Evolutionary conservation across 768 basidiomycete genomes (phyloP).

Genomic region (Suillus hirtellus): DNA sequence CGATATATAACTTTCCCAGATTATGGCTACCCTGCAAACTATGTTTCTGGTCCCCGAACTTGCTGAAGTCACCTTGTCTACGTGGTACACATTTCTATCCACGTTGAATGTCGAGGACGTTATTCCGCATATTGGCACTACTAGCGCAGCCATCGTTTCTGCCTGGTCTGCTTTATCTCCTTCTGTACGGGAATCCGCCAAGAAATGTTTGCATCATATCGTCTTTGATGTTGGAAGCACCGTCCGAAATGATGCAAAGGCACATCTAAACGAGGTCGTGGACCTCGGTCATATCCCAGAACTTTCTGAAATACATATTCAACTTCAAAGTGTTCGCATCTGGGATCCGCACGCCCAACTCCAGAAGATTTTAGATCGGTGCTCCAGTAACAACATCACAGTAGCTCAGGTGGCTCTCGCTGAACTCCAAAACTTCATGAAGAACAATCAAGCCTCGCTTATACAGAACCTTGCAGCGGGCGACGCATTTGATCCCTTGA

Average conservation of each 20-base stretch:
- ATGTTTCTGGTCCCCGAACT: constrained; percentile 77
- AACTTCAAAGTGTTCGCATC: constrained; percentile 47
- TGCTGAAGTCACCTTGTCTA: constrained; percentile 73
- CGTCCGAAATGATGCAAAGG: constrained; percentile 40
- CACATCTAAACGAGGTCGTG: constrained; percentile 74
- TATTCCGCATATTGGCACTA: constrained; percentile 82
- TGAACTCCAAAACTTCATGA: constrained; percentile 74
- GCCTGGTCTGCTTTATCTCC: constrained; percentile 69
- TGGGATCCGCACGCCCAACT: constrained; percentile 59
- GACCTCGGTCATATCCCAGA: constrained; percentile 75
- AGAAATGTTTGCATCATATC: constrained; percentile 65
- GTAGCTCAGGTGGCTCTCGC: constrained; percentile 71
- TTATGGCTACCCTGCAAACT: constrained; percentile 95
- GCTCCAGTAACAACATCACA: constrained; percentile 75
- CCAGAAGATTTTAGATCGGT: constrained; percentile 68
- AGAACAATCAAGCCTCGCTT: constrained; percentile 47
- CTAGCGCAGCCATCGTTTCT: constrained; percentile 80
- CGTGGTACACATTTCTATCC: constrained; percentile 77
- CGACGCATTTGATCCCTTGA: constrained; percentile 78
- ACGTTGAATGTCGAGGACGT: constrained; percentile 69
- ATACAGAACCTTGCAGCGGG: constrained; percentile 71
- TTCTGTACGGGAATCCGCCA: constrained; percentile 52
- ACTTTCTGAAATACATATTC: constrained; percentile 44
- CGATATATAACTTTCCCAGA: constrained; percentile 45
- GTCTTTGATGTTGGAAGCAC: constrained; percentile 55